Conservation (phyloP, 805 yeast genomes). For the Candida orba region DNA sequence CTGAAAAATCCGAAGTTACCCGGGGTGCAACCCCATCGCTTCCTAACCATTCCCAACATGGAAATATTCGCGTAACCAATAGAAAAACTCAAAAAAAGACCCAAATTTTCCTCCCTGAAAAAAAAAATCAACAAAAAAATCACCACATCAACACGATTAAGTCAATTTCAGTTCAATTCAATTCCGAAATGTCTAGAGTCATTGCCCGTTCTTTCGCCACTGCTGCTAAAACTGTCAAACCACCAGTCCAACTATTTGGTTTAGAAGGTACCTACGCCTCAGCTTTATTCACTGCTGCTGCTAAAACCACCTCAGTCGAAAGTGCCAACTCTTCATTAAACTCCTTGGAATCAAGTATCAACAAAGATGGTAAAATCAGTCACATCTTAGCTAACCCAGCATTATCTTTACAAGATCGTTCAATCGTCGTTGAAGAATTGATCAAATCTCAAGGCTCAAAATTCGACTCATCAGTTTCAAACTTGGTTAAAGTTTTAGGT, state of each 20-base stretch:
- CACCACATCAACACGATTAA: neutral
- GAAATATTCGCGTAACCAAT: conserved; percentile 8
- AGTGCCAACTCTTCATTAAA: conserved; percentile 59
- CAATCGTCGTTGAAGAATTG: conserved; percentile 57
- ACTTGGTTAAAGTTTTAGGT: conserved; percentile 79
- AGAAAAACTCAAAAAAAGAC: conserved; percentile 3
- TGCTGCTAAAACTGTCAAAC: conserved; percentile 57
- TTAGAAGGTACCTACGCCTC: conserved; percentile 96
- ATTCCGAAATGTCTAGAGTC: conserved; percentile 50
- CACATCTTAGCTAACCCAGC: conserved; percentile 76
- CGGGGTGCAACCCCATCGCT: too few relatives aligned
- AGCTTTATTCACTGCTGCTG: conserved; percentile 89
- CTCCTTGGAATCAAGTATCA: conserved; percentile 46
- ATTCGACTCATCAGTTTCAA: conserved; percentile 65
- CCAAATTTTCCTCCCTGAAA: neutral
- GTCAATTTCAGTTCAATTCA: conserved; percentile 20
- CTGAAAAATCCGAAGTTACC: neutral
- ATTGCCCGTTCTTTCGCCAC: conserved; percentile 62
- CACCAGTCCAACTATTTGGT: conserved; percentile 92
- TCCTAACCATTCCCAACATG: neutral
- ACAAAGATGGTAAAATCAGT: conserved; percentile 55
- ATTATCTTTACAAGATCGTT: conserved; percentile 67
- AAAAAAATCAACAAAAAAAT: neutral
- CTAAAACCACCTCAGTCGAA: conserved; percentile 70
- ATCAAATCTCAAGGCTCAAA: conserved; percentile 31